Conservation (phyloP, 148 eudicot genomes). For the Chenopodium formosanum region DNA sequence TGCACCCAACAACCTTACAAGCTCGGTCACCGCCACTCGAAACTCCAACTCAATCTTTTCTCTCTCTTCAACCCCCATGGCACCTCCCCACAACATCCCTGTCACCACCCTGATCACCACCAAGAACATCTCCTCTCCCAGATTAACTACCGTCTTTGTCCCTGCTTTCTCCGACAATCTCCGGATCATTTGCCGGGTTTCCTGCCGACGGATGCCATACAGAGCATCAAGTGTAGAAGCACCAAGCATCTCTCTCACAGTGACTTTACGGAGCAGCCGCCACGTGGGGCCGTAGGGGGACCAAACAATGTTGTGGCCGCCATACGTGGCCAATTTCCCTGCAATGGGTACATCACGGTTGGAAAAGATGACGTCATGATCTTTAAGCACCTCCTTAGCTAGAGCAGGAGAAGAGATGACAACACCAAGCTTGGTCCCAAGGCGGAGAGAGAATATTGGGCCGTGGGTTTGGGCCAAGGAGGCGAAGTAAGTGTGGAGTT, state of each 20-base stretch:
- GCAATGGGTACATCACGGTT: conserved; percentile 66
- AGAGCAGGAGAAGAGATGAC: conserved; percentile 46
- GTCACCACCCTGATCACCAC: conserved; percentile 56
- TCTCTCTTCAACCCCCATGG: conserved; percentile 46
- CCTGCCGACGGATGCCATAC: conserved; percentile 37
- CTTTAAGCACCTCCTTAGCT: conserved; percentile 58
- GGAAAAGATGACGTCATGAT: conserved; percentile 56
- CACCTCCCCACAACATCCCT: conserved; percentile 80
- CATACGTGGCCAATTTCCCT: conserved; percentile 38
- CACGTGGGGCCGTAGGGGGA: conserved; percentile 60
- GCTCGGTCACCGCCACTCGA: conserved; percentile 41
- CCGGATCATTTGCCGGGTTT: conserved; percentile 38
- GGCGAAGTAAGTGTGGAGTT: conserved; percentile 62
- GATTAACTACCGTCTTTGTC: conserved; percentile 28
- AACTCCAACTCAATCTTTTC: conserved; percentile 52
- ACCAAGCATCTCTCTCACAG: conserved; percentile 60
- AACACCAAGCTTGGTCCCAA: conserved; percentile 48
- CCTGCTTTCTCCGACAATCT: conserved; percentile 36
- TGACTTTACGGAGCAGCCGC: conserved; percentile 54
- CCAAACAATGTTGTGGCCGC: conserved; percentile 61
- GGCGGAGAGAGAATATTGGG: conserved; percentile 50
- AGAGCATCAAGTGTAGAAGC: conserved; percentile 43
- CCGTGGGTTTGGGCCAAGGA: conserved; percentile 48
- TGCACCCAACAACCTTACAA: conserved; percentile 39
- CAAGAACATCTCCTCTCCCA: conserved; percentile 62